Evolutionary conservation across 495 filamentous ascomycete genomes (phyloP), one percentile per base, ranked within the genome.

Genomic region (Podospora tetraspora): DNA sequence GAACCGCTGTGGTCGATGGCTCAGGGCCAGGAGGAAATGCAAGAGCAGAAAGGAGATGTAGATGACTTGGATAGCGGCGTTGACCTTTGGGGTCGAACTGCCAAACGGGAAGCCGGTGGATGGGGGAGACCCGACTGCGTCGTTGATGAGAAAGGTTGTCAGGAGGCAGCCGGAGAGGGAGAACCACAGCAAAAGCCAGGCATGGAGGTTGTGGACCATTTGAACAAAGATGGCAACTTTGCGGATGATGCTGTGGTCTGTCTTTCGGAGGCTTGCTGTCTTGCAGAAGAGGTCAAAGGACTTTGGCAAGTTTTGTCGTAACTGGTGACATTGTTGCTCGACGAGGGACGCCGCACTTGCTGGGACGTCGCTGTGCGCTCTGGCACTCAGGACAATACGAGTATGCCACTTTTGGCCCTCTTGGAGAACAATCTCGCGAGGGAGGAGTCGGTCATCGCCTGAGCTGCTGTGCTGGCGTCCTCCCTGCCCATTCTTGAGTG

Each of bases 161-260:
- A 65, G 32, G 23, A 65, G 63, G 22, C 19, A 65, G 21, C 21
- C 63, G 7, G 63, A 43, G 24, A 65, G 63, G 24, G 63, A 65
- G 16, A 65, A 65, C 63, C 63, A 65, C 11, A 12, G 12, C 11
- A 65, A 19, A 32, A 65, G 22, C 30, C 59, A 24, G 22, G 29
- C 19, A 5, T 61, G 30, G 30, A 65, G 1, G 63, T 65, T 65
- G 52, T 65, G 25, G 52, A 23, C 63, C 21, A 58, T 21, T 16
- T 65, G 63, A 9, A 12, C 24, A 8, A 23, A n/a, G 11, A 59
- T 23, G 57, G 22, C 57, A 9, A 10, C 6, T 59, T 23, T 3
- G 11, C 21, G 57, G 8, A 3, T 3, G 57, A 23, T 13, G 22
- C 11, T 23, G 57, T 59, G 57, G 21, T 24, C 21, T 2, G 57